Conservation (phyloP, 768 basidiomycete genomes). For the Suillus bovinus region DNA sequence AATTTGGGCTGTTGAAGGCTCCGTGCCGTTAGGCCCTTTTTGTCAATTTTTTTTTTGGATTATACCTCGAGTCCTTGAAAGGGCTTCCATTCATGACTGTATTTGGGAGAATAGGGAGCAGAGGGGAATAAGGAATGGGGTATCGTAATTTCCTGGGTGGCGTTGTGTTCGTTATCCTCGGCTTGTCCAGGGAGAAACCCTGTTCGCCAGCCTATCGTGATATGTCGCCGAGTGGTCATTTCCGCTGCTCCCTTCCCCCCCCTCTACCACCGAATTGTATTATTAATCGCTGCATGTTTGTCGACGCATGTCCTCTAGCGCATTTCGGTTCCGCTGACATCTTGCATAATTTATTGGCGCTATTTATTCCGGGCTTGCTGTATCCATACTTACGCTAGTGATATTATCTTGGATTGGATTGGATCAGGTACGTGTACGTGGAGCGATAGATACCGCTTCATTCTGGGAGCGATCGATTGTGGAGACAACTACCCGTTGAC, state of each 20-base stretch:
- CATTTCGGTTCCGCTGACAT: neutral
- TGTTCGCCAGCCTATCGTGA: neutral
- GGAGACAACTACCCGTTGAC: no score
- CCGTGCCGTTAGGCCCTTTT: neutral
- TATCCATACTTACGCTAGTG: no score
- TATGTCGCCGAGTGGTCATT: neutral
- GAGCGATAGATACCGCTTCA: no score
- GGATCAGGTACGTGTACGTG: no score
- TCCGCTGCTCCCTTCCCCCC: neutral
- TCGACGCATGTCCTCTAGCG: neutral
- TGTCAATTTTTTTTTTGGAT: neutral
- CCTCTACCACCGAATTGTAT: neutral
- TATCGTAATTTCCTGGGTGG: constrained; percentile 1
- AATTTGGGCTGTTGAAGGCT: neutral
- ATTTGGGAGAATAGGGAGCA: neutral
- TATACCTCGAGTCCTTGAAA: neutral
- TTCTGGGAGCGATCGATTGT: no score
- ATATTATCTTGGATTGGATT: no score
- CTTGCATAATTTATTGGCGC: neutral
- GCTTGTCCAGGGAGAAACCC: neutral
- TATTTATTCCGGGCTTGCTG: neutral
- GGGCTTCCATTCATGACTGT: neutral
- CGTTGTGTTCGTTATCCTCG: neutral
- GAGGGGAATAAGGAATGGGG: neutral
- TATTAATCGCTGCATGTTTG: neutral